Conservation (phyloP, 257 asterid species). For the Solanum habrochaites region DNA sequence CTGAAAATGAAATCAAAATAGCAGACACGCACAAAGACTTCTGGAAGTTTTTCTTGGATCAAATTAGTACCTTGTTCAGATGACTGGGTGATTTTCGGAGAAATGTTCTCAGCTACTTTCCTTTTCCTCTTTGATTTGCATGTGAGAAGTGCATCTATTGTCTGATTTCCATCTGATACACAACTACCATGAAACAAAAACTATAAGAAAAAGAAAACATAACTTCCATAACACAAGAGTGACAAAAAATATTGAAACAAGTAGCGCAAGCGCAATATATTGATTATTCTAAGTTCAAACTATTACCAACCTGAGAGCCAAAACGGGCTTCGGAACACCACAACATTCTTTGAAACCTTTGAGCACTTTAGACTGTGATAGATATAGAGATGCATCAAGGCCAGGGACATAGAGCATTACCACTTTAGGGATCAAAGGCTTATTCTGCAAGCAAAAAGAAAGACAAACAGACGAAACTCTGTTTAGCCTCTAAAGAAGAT, state of each 20-base stretch:
- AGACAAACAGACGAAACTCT: neutral
- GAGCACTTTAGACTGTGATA: conserved; percentile 67
- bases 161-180: conserved; percentile 84
- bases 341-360: conserved; percentile 59
- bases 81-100: conserved; percentile 28
- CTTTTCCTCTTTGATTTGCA: conserved; percentile 81
- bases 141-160: conserved; percentile 85
- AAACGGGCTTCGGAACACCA: conserved; percentile 81
- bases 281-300: neutral
- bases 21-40: neutral
- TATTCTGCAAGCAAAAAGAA: conserved; percentile 58
- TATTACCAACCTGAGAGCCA: conserved; percentile 66
- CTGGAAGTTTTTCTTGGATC: neutral
- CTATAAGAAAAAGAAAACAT: neutral
- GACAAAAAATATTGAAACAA: neutral
- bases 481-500: neutral
- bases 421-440: conserved; percentile 82
- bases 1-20: neutral
- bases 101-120: conserved; percentile 35
- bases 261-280: neutral
- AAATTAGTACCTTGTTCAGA: conserved; percentile 36
- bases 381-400: conserved; percentile 88
- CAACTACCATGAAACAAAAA: conserved; percentile 51
- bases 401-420: conserved; percentile 93
- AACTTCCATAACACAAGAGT: neutral